Evolutionary conservation across 768 basidiomycete genomes (phyloP), one percentile per base, ranked within the genome.

Genomic region (Fomitopsis pulvina): DNA sequence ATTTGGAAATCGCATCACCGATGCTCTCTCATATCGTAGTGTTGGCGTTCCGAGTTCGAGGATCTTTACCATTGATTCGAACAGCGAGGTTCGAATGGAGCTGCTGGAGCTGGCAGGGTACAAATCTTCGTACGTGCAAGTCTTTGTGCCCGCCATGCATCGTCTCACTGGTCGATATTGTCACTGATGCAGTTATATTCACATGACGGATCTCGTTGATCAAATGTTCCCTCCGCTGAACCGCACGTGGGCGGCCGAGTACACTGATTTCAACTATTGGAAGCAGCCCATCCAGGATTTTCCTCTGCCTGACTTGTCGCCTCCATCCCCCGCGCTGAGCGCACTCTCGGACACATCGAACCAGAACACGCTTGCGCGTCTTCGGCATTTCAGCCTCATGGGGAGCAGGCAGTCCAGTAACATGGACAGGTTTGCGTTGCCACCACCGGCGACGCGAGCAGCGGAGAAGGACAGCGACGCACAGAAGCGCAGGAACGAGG

Each of bases 151-250:
- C n/a, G n/a, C 22, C 40, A 11, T 41, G 12, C 32, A 34, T 34
- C 22, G 22, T 21, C 26, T 37, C 50, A 27, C 27, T 32, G 16
- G 12, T 45, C 14, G 4, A 29, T 18, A 48, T 45, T 6, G 45
- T 34, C 24, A 21, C 25, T 5, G 1, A 12, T 5, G 30, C 56
- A 93, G 92, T 48, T 98, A 98, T 66, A 97, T 97, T 52, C 90
- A 94, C 63, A 94, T 98, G 92, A 95, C 94, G 7, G 94, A 98
- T 66, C 79, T 99, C n/a, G 96, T 99, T 14, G 94, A 99, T 69
- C 94, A 96, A 68, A 94, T 96, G 85, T 99, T 99, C 73, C 96
- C 96, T 28, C 92, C 95, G 0, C 92, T 98, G 48, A 79, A 92
- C 63, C 81, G 85, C 45, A 91, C 90, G 63, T 86, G 84, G 79